These are phyloP conservation scores for Magnaporthiopsis incrustans DNA, from an alignment of 2,329 filamentous ascomycete genomes.

Conservation along the genomic window DNA sequence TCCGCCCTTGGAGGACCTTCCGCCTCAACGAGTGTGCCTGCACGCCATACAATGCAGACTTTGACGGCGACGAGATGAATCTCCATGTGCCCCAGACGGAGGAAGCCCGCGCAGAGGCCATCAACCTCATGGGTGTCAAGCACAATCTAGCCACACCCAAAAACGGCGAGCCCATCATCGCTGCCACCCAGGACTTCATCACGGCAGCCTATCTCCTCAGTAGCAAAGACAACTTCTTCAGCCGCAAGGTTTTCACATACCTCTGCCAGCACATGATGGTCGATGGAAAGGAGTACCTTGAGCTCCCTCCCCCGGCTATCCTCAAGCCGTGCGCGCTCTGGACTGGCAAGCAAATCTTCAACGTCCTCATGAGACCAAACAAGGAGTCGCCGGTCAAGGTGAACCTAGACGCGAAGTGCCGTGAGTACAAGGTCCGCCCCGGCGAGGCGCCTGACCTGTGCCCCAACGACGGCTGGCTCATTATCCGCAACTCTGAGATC, in stretches of 20 bases:
- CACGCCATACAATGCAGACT: slow-evolving; percentile 97
- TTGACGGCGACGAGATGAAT: slow-evolving; percentile 99
- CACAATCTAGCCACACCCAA: slow-evolving; percentile 93
- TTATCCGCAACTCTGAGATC: slow-evolving; percentile 91
- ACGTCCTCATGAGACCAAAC: slow-evolving; percentile 75
- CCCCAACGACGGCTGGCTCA: slow-evolving; percentile 81
- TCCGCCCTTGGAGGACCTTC: slow-evolving; percentile 92
- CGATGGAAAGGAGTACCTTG: slow-evolving; percentile 65
- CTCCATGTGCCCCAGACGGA: slow-evolving; percentile 96
- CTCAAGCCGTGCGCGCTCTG: slow-evolving; percentile 80
- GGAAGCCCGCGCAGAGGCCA: slow-evolving; percentile 89
- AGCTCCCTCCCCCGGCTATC: slow-evolving; percentile 80
- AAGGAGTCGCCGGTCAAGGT: slow-evolving; percentile 73
- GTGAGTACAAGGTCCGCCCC: slow-evolving; percentile 61
- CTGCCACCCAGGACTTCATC: slow-evolving; percentile 98
- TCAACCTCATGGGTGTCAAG: slow-evolving; percentile 95
- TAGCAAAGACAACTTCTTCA: slow-evolving; percentile 87
- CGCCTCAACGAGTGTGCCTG: slow-evolving; percentile 97
- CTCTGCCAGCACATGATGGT: slow-evolving; percentile 87
- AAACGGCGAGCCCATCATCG: slow-evolving; percentile 96
- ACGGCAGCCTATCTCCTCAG: slow-evolving; percentile 88
- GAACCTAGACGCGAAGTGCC: slow-evolving; percentile 89
- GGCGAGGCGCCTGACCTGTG: slow-evolving; percentile 62
- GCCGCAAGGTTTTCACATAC: slow-evolving; percentile 79
- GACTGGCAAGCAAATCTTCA: slow-evolving; percentile 95